Conservation (phyloP, 2,329 filamentous ascomycete species). For the Erysiphe neolycopersici region DNA sequence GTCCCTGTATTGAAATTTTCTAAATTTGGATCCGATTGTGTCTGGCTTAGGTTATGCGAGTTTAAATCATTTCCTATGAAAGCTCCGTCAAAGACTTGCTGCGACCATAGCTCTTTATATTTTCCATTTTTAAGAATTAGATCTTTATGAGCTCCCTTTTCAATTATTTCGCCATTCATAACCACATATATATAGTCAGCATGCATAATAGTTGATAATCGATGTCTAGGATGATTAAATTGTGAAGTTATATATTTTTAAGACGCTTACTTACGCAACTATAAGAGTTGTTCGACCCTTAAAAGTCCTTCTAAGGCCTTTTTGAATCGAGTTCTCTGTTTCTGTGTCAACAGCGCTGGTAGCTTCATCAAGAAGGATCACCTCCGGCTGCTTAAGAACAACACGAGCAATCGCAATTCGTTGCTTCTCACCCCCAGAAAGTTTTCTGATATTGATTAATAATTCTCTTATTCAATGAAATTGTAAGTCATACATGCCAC, state of each 20-base stretch:
- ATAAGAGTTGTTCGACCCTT: constrained; percentile 77
- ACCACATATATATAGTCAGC: constrained; percentile 72
- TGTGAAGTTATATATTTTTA: not conserved
- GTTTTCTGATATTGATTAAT: not conserved
- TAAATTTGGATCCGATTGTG: not conserved
- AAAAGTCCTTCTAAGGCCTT: constrained; percentile 56
- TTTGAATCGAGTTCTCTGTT: constrained; percentile 81
- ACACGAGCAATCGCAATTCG: constrained; percentile 81
- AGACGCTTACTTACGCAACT: constrained; percentile 41
- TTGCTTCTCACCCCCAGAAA: constrained; percentile 60
- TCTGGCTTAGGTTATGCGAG: not conserved
- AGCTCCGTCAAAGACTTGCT: constrained; percentile 35
- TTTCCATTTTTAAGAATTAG: constrained; percentile 42
- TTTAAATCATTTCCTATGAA: not conserved
- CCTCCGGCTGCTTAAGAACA: constrained; percentile 71
- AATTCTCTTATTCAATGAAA: not conserved
- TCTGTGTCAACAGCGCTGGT: constrained; percentile 78
- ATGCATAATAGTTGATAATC: constrained; percentile 66
- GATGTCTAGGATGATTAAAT: constrained; percentile 36
- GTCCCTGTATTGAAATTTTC: too few relatives aligned
- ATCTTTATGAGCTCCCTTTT: constrained; percentile 55
- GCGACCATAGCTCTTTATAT: constrained; percentile 67
- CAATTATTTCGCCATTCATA: constrained; percentile 48
- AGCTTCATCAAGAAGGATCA: constrained; percentile 82
- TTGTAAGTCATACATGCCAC: constrained; percentile 46